Evolutionary conservation across 75 land plant species (phyloP), one percentile per base, ranked within the genome.

Genomic region (Azolla pinnata): DNA sequence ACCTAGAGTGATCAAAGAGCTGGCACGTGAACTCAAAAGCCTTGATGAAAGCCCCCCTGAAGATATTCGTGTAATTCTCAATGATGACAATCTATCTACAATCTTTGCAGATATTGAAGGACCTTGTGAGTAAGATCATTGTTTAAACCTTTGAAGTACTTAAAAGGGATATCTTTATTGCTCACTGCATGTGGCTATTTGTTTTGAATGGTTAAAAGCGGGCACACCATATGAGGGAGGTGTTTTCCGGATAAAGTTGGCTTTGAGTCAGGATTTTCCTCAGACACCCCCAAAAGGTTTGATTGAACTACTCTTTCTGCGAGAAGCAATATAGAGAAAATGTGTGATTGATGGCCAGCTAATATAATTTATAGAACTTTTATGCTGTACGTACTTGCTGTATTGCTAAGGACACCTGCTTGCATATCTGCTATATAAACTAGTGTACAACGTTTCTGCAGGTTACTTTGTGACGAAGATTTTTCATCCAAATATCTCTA

Each of bases 61-160:
- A 50, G 99, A 95, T 56, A 95, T 95, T 47, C 79, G 81, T 76
- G 99, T 89, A 8, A 55, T 59, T 31, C 75, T 89, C 24, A 89
- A 95, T 68, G 96, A 86, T 66, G 99, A 89, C 61, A 85, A 85
- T 51, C 86, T 95, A 61, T 86, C 99, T 16, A 85, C 70, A 5
- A 85, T 95, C 27, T 90, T 66, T 78, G 99, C 96, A 59, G 99
- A 95, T 57, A 86, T 95, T 65, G 99, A 89, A 50, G 99, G 99
- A 57, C 99, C 99, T 73, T 79, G 99, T 75, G 77, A 49, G 65
- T 57, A 18, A 46, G 3, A 3, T 46, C 42, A n/a, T n/a, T n/a
- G n/a, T n/a, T n/a, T n/a, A n/a, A n/a, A n/a, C n/a, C n/a, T n/a
- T n/a, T n/a, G n/a, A n/a, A n/a, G n/a, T n/a, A n/a, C n/a, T n/a